Evolutionary conservation across 495 filamentous ascomycete genomes (phyloP).

Genomic region (Penicillium argentinense): DNA sequence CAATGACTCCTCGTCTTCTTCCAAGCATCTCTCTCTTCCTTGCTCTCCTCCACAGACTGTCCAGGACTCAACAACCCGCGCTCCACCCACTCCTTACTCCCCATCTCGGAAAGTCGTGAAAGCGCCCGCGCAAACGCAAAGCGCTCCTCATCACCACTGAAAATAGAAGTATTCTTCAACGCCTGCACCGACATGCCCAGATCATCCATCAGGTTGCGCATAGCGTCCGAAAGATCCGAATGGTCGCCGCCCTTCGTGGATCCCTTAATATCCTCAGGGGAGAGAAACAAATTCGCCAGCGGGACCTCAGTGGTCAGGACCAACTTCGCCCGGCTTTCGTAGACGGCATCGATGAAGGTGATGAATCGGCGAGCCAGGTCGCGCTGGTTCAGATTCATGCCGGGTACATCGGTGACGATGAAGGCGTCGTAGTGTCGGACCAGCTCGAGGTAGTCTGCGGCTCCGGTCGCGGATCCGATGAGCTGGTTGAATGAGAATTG

Average conservation of each 20-base stretch:
- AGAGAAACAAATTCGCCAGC: constrained; percentile 82
- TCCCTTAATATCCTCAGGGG: constrained; percentile 66
- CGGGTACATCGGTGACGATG: constrained; percentile 85
- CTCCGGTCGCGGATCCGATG: constrained; percentile 81
- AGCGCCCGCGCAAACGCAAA: constrained; percentile 94
- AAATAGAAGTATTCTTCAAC: constrained; percentile 82
- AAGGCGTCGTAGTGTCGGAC: constrained; percentile 90
- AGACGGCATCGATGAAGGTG: constrained; percentile 94
- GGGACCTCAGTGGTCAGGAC: constrained; percentile 88
- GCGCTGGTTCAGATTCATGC: constrained; percentile 82
- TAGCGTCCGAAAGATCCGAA: constrained; percentile 70
- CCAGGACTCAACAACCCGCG: constrained; percentile 76
- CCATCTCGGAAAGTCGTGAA: constrained; percentile 87
- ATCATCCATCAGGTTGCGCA: constrained; percentile 93
- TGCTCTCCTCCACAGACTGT: constrained; percentile 42
- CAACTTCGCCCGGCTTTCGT: constrained; percentile 85
- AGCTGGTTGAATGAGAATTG: constrained; percentile 89
- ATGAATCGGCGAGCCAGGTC: constrained; percentile 93
- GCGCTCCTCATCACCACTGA: constrained; percentile 92
- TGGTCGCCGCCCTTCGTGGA: constrained; percentile 43
- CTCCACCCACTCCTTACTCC: constrained; percentile 92
- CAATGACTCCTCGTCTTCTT: constrained; percentile 63
- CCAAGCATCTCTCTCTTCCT: constrained; percentile 63
- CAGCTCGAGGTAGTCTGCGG: constrained; percentile 93
- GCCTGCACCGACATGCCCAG: constrained; percentile 81